Base-by-base conservation (phyloP, 2,329 filamentous ascomycete genomes). In the Beauveria varroae region DNA sequence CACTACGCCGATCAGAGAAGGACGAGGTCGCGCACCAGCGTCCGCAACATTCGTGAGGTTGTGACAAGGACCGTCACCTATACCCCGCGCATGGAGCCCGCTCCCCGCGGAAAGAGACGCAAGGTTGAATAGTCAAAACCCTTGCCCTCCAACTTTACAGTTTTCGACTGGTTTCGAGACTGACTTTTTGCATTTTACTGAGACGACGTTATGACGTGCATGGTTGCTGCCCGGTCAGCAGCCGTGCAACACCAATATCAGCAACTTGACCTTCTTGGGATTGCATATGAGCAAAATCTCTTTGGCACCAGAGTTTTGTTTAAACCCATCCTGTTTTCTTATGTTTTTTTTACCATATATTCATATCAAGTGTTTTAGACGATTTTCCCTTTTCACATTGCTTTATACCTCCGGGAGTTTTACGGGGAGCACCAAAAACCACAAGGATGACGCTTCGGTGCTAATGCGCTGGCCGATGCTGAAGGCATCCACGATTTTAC, bases 31-130 rank as follows among this genome's bases (percentile, higher is more conserved):
- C 82, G 81, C 66, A 86, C 86, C 37, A 86, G 81, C 67, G 79
- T 87, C 61, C 84, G 87, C 63, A 82, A 88, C 70, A 91, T 97
- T 62, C 82, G 91, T 60, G 92, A 97, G 73, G 91, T 97, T 5
- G 90, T 97, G 58, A 97, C 93, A n/a, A 84, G 92, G 67, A 97
- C 92, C 18, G 90, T 96, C 63, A 96, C 91, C 46, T 96, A 96
- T 75, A 96, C 90, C 72, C 89, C 86, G 64, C 81, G 87, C 66
- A 90, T 98, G 78, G 90, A 92, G 66, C 90, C 93, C 26, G 91
- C 93, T 43, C 93, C 92, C 8, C 93, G 93, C 74, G 93, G 93
- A 65, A 98, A 97, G 83, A 86, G 92, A 77, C 88, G 93, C 78
- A 96, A 91, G 79, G 74, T 81, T 54, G 79, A 82, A 65, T 79